phyloP scores from a whole-genome alignment of 1,284 basidiomycete species.

The Wolfiporia cocos region DNA sequence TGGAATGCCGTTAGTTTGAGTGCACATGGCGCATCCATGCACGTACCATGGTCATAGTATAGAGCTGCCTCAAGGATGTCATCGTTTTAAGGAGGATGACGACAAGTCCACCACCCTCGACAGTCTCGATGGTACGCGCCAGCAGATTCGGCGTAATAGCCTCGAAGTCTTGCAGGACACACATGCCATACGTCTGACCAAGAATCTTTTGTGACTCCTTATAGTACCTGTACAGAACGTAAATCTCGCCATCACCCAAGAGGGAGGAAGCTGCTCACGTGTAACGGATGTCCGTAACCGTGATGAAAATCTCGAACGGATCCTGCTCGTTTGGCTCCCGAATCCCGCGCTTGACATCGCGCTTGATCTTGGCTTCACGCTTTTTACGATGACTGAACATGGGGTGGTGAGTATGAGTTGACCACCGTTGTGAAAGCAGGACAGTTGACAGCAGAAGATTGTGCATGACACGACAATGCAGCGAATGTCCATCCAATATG shows the following conservation, averaged over 20 bases:
- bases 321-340: constrained; percentile 94
- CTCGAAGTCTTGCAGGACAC: constrained; percentile 97
- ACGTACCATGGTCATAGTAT: constrained; percentile 91
- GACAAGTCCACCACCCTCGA: constrained; percentile 94
- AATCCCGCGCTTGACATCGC: constrained; percentile 90
- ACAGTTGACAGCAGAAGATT: too few species aligned
- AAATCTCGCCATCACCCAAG: background rate
- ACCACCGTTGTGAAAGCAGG: too few species aligned
- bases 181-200: constrained; percentile 98
- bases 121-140: constrained; percentile 96
- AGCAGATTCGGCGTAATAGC: constrained; percentile 97
- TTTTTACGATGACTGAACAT: constrained; percentile 87
- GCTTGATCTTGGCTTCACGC: constrained; percentile 90
- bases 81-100: constrained; percentile 94
- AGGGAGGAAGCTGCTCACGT: constrained; percentile 47
- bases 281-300: constrained; percentile 98
- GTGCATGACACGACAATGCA: too few species aligned
- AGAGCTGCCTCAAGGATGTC: constrained; percentile 90
- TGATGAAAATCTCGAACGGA: constrained; percentile 97
- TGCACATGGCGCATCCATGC: background rate
- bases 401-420: too few species aligned
- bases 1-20: constrained; percentile 24
- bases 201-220: constrained; percentile 96
- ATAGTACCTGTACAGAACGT: constrained; percentile 52
- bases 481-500: too few species aligned